Percentiles rank a stretch among this genome's conserved stretches.
Evolutionary conservation across 768 basidiomycete genomes (phyloP).

Genomic region (Hydnum rufescens): DNA sequence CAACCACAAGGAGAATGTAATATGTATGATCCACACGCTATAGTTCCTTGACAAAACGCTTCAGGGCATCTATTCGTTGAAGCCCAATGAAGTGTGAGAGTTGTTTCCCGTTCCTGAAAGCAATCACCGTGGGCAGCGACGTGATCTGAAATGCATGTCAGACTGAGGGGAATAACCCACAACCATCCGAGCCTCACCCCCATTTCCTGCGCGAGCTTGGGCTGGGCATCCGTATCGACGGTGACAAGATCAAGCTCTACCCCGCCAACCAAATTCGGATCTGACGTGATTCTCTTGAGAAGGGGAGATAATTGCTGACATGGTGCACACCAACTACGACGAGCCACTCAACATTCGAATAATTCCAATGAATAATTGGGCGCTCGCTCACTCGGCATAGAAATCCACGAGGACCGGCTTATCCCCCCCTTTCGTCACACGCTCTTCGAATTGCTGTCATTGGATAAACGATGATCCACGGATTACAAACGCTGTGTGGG

Average conservation of each 20-base stretch:
- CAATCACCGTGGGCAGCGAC: slow-evolving; percentile 65
- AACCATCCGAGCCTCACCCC: slow-evolving; percentile 22
- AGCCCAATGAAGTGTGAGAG: slow-evolving; percentile 45
- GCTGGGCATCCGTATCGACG: slow-evolving; percentile 30
- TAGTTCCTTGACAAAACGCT: no score
- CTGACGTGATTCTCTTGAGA: slow-evolving; percentile 34
- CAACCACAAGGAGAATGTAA: no score
- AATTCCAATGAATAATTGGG: not conserved
- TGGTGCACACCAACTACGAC: slow-evolving; percentile 53
- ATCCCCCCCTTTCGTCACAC: slow-evolving; percentile 3
- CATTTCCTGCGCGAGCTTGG: slow-evolving; percentile 30
- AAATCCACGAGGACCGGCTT: slow-evolving; percentile 57
- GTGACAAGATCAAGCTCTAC: slow-evolving; percentile 51
- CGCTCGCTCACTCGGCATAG: slow-evolving; percentile 45
- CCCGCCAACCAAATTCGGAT: slow-evolving; percentile 31
- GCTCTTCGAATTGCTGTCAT: slow-evolving; percentile 6
- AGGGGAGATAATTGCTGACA: slow-evolving; percentile 56
- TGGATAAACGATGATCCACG: not conserved
- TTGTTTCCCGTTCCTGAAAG: slow-evolving; percentile 43
- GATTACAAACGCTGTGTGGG: not conserved
- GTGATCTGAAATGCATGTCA: slow-evolving; percentile 36
- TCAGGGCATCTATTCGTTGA: no score
- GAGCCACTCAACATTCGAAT: slow-evolving; percentile 5
- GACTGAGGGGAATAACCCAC: not conserved
- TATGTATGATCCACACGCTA: no score